These are phyloP conservation scores for Stromatinia cepivora DNA, from an alignment of 2,329 filamentous ascomycete genomes.

Conservation along the genomic window DNA sequence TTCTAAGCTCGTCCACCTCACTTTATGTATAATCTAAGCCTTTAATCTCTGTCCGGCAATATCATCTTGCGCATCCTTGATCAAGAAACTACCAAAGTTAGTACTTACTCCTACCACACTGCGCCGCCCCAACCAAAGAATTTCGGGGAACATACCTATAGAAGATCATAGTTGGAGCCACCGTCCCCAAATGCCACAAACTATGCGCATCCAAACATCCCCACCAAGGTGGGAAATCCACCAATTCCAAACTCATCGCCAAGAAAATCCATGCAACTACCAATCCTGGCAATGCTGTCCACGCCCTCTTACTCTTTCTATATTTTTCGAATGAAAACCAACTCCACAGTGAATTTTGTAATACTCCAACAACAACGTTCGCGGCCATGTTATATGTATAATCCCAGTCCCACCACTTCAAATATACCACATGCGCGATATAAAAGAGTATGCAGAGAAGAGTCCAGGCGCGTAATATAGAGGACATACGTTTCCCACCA, in stretches of 20 bases:
- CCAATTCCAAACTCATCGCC: slow-evolving; percentile 92
- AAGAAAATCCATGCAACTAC: slow-evolving; percentile 89
- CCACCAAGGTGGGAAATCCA: slow-evolving; percentile 86
- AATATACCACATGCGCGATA: slow-evolving; percentile 73
- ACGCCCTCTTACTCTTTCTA: slow-evolving; percentile 66
- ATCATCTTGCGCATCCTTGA: slow-evolving; percentile 83
- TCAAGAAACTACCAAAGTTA: slow-evolving; percentile 65
- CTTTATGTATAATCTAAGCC: slow-evolving; percentile 47
- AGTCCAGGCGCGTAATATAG: slow-evolving; percentile 72
- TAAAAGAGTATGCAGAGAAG: slow-evolving; percentile 70
- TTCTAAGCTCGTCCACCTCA: background rate
- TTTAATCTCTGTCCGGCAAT: slow-evolving; percentile 73
- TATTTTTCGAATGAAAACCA: slow-evolving; percentile 79
- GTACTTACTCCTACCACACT: background rate
- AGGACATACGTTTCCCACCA: slow-evolving; percentile 42
- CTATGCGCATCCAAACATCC: slow-evolving; percentile 90
- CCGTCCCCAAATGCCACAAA: slow-evolving; percentile 93
- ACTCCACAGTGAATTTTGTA: slow-evolving; percentile 83
- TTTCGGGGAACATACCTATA: slow-evolving; percentile 72
- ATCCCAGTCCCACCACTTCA: slow-evolving; percentile 86
- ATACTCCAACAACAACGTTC: slow-evolving; percentile 78
- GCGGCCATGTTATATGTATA: slow-evolving; percentile 98
- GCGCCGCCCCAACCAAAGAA: too few species aligned
- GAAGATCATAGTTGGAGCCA: slow-evolving; percentile 84
- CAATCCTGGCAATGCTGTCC: slow-evolving; percentile 87